Evolutionary conservation across 202 grass and related monocot genomes (phyloP).

Genomic region (Eragrostis tef): DNA sequence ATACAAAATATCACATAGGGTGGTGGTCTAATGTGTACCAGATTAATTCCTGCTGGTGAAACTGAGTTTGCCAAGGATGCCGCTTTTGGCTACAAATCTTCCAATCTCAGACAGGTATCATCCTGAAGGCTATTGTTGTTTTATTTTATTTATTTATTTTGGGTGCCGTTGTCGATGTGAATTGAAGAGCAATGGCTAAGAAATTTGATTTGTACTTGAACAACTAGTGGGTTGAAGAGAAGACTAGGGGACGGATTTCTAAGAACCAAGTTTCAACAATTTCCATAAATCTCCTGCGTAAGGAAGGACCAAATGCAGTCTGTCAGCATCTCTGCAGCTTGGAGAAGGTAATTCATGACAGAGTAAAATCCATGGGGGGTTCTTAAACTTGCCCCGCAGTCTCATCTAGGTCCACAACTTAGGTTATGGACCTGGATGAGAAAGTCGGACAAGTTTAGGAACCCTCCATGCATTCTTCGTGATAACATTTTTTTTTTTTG

Average conservation of each 20-base stretch:
- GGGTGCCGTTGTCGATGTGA: no score
- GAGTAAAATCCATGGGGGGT: no score
- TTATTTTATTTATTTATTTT: no score
- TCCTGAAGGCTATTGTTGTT: slow-evolving; percentile 21
- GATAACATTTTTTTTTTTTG: slow-evolving; percentile 30
- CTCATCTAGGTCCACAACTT: no score
- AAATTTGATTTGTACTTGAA: slow-evolving; percentile 41
- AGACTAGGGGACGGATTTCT: slow-evolving; percentile 70
- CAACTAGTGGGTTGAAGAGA: slow-evolving; percentile 94
- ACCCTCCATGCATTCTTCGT: no score
- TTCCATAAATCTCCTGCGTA: slow-evolving; percentile 82
- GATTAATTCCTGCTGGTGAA: slow-evolving; percentile 90
- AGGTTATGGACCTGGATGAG: no score
- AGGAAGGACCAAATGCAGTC: slow-evolving; percentile 84
- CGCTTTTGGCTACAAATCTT: slow-evolving; percentile 95
- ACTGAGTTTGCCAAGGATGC: slow-evolving; percentile 98
- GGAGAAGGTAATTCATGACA: slow-evolving; percentile 71
- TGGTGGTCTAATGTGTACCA: slow-evolving; percentile 48
- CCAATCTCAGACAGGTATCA: slow-evolving; percentile 90
- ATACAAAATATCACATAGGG: slow-evolving; percentile 47
- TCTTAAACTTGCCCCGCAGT: no score
- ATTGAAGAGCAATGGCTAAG: slow-evolving; percentile 35
- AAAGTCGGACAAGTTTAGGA: no score
- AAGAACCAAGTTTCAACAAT: slow-evolving; percentile 79
- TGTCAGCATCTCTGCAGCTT: slow-evolving; percentile 73